Evolutionary conservation across 768 basidiomycete genomes (phyloP).

Genomic region (Guyanaporus albipodus): DNA sequence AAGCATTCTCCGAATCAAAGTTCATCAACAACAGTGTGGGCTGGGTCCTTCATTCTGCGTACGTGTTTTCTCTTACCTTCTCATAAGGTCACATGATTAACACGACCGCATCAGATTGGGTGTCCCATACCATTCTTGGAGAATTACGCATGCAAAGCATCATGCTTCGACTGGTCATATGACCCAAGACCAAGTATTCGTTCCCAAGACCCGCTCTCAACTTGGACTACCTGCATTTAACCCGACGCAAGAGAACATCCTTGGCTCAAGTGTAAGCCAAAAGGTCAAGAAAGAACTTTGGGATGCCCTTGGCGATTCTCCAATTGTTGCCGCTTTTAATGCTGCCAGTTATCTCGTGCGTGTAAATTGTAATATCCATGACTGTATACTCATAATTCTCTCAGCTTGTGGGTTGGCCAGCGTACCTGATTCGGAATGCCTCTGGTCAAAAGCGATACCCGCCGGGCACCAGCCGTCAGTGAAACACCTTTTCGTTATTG

Average conservation of each 20-base stretch:
- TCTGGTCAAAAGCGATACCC: slow-evolving; percentile 86
- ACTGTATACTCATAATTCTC: background rate
- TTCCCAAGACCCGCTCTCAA: slow-evolving; percentile 82
- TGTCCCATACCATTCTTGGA: slow-evolving; percentile 97
- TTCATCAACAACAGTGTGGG: slow-evolving; percentile 88
- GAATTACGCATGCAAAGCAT: slow-evolving; percentile 91
- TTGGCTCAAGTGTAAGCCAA: slow-evolving; percentile 60
- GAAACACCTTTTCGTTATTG: background rate
- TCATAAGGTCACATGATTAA: slow-evolving; percentile 23
- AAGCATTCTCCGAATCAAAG: slow-evolving; percentile 93
- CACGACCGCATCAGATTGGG: slow-evolving; percentile 53
- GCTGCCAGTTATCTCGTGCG: slow-evolving; percentile 59
- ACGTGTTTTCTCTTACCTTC: slow-evolving; percentile 27
- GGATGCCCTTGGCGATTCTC: slow-evolving; percentile 91
- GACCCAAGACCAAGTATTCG: slow-evolving; percentile 94
- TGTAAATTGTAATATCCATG: slow-evolving; percentile 1
- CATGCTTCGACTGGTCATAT: slow-evolving; percentile 93
- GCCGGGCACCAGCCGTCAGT: slow-evolving; percentile 70
- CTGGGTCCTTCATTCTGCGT: slow-evolving; percentile 90
- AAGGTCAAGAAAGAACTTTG: slow-evolving; percentile 69
- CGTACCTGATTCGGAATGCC: slow-evolving; percentile 78
- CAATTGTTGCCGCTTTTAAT: slow-evolving; percentile 59
- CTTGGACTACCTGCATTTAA: slow-evolving; percentile 63
- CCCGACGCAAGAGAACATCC: slow-evolving; percentile 58
- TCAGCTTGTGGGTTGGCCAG: slow-evolving; percentile 80